Conservation (phyloP, 306 rosid genomes). For the Fagus sylvatica region DNA sequence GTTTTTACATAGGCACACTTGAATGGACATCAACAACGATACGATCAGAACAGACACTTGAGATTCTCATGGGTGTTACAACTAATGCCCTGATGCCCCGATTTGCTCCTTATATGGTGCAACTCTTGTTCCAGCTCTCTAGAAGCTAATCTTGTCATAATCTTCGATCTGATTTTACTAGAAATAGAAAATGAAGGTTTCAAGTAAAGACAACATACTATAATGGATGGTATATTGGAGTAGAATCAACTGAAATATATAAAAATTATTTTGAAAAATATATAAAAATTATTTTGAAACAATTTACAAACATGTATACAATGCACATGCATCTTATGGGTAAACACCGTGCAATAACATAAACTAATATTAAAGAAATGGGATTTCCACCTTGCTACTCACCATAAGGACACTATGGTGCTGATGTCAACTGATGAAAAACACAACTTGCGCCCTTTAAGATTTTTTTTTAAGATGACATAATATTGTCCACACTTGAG, state of each 20-base stretch:
- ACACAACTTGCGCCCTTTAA: neutral
- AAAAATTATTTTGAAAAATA: conserved; percentile 11
- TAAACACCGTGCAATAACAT: neutral
- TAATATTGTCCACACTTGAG: too few species aligned
- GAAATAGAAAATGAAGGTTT: neutral
- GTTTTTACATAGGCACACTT: neutral
- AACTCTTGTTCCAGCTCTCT: neutral
- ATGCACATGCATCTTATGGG: neutral
- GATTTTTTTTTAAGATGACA: too few species aligned
- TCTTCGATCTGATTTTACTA: conserved; percentile 7
- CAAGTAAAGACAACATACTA: neutral
- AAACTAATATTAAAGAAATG: neutral
- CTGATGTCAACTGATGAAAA: neutral
- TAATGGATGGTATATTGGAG: neutral
- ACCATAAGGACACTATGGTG: neutral
- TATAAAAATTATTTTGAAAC: neutral
- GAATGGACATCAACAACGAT: neutral
- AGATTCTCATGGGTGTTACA: neutral
- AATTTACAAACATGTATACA: conserved; percentile 13
- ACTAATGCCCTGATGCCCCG: neutral
- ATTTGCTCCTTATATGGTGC: neutral
- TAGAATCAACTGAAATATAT: conserved; percentile 17
- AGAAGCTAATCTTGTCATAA: neutral
- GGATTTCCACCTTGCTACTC: neutral
- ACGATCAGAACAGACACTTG: neutral